Conservation (phyloP, 345 rosid species). For the Salix exigua region DNA sequence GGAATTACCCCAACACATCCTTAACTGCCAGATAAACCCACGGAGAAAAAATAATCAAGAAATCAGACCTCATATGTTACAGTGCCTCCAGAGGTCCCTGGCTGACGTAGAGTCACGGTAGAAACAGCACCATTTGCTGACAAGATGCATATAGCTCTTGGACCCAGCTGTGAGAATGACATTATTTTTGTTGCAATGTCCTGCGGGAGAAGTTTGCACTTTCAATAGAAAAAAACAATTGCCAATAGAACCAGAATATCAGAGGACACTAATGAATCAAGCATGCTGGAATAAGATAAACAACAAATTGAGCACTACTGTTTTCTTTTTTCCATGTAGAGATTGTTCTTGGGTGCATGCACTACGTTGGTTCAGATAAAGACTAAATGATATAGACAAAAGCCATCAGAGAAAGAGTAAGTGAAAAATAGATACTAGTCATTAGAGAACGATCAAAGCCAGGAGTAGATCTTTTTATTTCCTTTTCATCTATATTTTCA, state of each 20-base stretch:
- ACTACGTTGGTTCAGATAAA: background rate
- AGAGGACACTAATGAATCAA: background rate
- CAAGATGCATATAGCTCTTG: slow-evolving; percentile 74
- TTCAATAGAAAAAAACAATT: slow-evolving; percentile 7
- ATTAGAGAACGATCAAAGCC: background rate
- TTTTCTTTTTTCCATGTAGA: background rate
- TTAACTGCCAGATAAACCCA: background rate
- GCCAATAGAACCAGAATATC: background rate
- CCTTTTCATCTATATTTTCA: background rate
- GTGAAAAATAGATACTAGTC: background rate
- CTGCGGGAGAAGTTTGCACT: slow-evolving; percentile 28
- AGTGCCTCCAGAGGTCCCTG: slow-evolving; percentile 68
- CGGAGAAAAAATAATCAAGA: background rate
- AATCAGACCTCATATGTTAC: slow-evolving; percentile 83
- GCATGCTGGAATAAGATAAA: background rate
- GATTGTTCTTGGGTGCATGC: background rate
- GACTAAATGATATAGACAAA: background rate
- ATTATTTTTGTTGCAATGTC: slow-evolving; percentile 77
- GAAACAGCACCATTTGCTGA: slow-evolving; percentile 93
- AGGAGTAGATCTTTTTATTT: background rate
- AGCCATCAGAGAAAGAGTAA: background rate
- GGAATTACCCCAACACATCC: background rate
- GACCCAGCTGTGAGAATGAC: slow-evolving; percentile 84
- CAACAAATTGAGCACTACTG: background rate
- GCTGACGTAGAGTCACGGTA: slow-evolving; percentile 78